These are phyloP conservation scores for Stephania cephalantha DNA, from an alignment of 164 flowering plant genomes.

Conservation along the genomic window DNA sequence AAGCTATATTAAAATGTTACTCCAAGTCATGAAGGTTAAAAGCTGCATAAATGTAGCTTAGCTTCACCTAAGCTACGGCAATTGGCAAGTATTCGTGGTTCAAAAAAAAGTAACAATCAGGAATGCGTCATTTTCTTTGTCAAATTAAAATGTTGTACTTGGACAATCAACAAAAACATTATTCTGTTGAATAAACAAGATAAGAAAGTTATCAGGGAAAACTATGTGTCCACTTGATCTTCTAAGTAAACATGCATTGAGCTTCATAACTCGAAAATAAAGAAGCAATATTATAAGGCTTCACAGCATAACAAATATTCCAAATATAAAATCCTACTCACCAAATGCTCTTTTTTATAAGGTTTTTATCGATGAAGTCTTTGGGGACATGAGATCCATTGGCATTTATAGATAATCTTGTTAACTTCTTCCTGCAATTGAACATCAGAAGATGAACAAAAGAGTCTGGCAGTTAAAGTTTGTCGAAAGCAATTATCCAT, in stretches of 20 bases:
- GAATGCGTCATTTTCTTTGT: no score
- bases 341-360: conserved; percentile 70
- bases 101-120: not conserved
- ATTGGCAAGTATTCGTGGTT: not conserved
- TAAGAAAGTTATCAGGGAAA: not conserved
- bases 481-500: no score
- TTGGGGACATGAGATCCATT: conserved; percentile 73
- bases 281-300: not conserved
- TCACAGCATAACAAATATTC: not conserved
- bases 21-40: not conserved
- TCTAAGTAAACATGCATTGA: not conserved
- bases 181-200: not conserved
- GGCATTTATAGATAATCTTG: conserved; percentile 82
- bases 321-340: conserved; percentile 23
- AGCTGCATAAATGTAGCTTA: not conserved
- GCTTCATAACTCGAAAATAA: not conserved
- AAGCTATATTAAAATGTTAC: no score
- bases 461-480: not conserved
- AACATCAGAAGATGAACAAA: not conserved
- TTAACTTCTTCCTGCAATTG: conserved; percentile 61
- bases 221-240: not conserved
- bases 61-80: not conserved
- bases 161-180: not conserved
- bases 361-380: conserved; percentile 50
- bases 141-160: not conserved